Conservation (phyloP, 148 eudicot genomes). For the Limonium bicolor region DNA sequence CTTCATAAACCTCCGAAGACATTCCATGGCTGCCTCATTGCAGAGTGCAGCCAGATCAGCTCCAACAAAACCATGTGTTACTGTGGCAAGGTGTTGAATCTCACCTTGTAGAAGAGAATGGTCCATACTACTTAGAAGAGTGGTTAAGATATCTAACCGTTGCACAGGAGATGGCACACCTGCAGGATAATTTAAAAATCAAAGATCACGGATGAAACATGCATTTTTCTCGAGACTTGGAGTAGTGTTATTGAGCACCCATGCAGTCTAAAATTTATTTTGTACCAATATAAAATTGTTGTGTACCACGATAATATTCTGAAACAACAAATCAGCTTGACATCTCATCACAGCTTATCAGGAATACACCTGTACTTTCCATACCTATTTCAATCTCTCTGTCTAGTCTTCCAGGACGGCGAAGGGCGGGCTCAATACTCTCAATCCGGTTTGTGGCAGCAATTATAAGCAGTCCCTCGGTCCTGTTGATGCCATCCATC, state of each 20-base stretch:
- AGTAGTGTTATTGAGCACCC: neutral
- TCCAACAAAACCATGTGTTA: constrained; percentile 92
- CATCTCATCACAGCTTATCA: neutral
- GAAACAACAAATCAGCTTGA: neutral
- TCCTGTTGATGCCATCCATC: constrained; percentile 80
- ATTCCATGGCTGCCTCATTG: constrained; percentile 68
- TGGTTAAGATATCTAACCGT: constrained; percentile 57
- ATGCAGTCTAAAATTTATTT: neutral
- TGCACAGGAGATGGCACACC: constrained; percentile 88
- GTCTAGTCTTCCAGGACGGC: constrained; percentile 91
- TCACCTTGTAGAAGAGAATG: constrained; percentile 42
- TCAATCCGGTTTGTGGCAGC: constrained; percentile 89
- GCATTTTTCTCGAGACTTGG: neutral
- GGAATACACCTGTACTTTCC: neutral
- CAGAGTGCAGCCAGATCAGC: constrained; percentile 82
- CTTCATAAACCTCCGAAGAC: constrained; percentile 41
- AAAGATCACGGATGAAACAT: no score
- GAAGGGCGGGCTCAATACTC: constrained; percentile 87
- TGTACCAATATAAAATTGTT: neutral
- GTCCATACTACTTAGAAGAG: constrained; percentile 52
- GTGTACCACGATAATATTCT: neutral
- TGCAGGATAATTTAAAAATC: constrained; percentile 16
- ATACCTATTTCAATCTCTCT: constrained; percentile 91
- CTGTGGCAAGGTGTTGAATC: constrained; percentile 48
- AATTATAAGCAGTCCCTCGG: constrained; percentile 59